Evolutionary conservation across 1,284 basidiomycete genomes (phyloP).

Genomic region (Moesziomyces aphidis): DNA sequence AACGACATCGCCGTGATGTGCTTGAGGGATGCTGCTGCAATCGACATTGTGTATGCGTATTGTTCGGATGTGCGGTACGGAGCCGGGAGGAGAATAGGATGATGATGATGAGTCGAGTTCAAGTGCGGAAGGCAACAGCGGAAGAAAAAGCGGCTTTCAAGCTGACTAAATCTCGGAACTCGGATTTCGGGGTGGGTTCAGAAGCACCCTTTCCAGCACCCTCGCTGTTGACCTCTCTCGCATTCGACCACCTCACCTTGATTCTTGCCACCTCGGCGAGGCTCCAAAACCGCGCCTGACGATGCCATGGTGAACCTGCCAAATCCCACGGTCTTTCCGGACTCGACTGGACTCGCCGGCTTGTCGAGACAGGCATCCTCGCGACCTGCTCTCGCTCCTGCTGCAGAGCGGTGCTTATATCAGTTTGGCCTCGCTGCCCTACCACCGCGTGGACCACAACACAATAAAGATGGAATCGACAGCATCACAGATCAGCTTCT

Average conservation of each 20-base stretch:
- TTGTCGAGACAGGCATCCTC: background rate
- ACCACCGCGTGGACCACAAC: background rate
- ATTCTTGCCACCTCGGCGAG: background rate
- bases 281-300: background rate
- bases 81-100: too few relatives aligned
- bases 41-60: slow-evolving; percentile 26
- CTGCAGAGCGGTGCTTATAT: slow-evolving; percentile 8
- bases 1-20: slow-evolving; percentile 48
- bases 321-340: background rate
- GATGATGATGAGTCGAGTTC: too few relatives aligned
- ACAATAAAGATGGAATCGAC: background rate
- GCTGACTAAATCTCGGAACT: slow-evolving; percentile 19
- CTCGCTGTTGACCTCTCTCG: background rate
- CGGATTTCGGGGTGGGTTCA: slow-evolving; percentile 6
- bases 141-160: slow-evolving; percentile 24
- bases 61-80: background rate
- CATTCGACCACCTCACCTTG: background rate
- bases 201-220: slow-evolving; percentile 3
- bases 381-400: background rate
- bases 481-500: slow-evolving; percentile 1
- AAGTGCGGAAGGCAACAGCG: too few relatives aligned
- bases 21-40: slow-evolving; percentile 41
- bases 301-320: background rate
- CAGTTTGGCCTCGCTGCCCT: slow-evolving; percentile 12
- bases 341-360: background rate